Conservation (phyloP, 495 filamentous ascomycete genomes). For the Poronia punctata region DNA sequence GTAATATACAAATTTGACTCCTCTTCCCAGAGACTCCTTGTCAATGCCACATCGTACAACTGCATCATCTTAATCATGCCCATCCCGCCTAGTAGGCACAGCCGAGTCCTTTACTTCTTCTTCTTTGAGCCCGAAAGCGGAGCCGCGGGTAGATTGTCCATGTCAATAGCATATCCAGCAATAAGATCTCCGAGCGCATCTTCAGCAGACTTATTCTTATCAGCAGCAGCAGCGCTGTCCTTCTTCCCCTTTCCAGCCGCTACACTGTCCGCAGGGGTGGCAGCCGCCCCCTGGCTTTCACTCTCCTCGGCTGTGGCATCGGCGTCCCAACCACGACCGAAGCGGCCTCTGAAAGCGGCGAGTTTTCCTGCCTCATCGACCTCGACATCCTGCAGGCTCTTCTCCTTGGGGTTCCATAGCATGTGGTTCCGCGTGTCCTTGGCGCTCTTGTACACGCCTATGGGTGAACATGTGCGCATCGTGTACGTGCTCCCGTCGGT, state of each 20-base stretch:
- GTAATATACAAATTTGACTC: not conserved
- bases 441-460: conserved; percentile 63
- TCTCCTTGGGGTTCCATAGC: conserved; percentile 80
- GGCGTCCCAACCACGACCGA: conserved; percentile 77
- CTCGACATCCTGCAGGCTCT: conserved; percentile 77
- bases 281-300: conserved; percentile 21
- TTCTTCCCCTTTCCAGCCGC: conserved; percentile 23
- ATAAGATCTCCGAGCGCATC: conserved; percentile 68
- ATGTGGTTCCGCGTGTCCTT: conserved; percentile 85
- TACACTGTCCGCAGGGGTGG: conserved; percentile 16
- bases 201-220: conserved; percentile 35
- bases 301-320: conserved; percentile 32
- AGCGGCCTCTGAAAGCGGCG: conserved; percentile 74
- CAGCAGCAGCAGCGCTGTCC: conserved; percentile 37
- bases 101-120: conserved; percentile 14
- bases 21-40: no score
- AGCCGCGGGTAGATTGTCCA: conserved; percentile 15
- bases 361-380: conserved; percentile 91
- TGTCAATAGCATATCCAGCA: conserved; percentile 47
- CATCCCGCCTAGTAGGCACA: no score
- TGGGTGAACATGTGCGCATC: conserved; percentile 79
- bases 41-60: no score
- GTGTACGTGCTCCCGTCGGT: conserved; percentile 87
- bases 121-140: conserved; percentile 2
- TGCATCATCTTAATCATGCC: no score